Percentiles rank a stretch among this genome's conserved stretches.
Evolutionary conservation across 176 grass and related monocot genomes (phyloP).

Genomic region (Aechmea fasciata): DNA sequence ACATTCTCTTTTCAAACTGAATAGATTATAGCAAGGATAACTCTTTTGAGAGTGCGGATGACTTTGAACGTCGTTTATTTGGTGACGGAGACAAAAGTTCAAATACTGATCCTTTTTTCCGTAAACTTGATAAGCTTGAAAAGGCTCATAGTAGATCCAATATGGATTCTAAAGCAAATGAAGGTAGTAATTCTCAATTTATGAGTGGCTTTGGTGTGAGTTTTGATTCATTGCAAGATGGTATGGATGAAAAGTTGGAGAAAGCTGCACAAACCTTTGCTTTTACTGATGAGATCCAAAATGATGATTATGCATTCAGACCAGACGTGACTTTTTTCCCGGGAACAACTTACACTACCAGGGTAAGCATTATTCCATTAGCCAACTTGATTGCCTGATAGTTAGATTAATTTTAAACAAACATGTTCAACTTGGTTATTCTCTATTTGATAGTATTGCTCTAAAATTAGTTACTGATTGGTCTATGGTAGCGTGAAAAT

Average conservation of each 20-base stretch:
- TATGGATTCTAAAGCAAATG: constrained; percentile 20
- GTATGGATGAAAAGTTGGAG: constrained; percentile 44
- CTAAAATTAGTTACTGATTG: too few species aligned
- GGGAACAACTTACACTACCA: constrained; percentile 41
- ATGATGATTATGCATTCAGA: constrained; percentile 46
- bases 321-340: constrained; percentile 45
- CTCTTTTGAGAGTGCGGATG: constrained; percentile 23
- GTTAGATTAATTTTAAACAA: background rate
- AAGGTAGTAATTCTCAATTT: constrained; percentile 16
- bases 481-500: too few species aligned
- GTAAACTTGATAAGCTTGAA: constrained; percentile 41
- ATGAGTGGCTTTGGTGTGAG: background rate
- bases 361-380: constrained; percentile 32
- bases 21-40: background rate
- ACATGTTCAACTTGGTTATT: background rate
- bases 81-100: background rate
- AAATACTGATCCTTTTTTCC: constrained; percentile 19
- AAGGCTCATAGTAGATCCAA: constrained; percentile 19
- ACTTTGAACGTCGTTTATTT: constrained; percentile 46
- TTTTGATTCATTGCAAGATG: constrained; percentile 53
- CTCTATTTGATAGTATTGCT: background rate
- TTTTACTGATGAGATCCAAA: constrained; percentile 28
- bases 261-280: constrained; percentile 27
- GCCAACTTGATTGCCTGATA: background rate
- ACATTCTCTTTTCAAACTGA: background rate